Percentiles rank a stretch among this genome's conserved stretches.
These are phyloP conservation scores for Sporothrix euskadiensis DNA, from an alignment of 2,329 filamentous ascomycete genomes.

Conservation along the genomic window DNA sequence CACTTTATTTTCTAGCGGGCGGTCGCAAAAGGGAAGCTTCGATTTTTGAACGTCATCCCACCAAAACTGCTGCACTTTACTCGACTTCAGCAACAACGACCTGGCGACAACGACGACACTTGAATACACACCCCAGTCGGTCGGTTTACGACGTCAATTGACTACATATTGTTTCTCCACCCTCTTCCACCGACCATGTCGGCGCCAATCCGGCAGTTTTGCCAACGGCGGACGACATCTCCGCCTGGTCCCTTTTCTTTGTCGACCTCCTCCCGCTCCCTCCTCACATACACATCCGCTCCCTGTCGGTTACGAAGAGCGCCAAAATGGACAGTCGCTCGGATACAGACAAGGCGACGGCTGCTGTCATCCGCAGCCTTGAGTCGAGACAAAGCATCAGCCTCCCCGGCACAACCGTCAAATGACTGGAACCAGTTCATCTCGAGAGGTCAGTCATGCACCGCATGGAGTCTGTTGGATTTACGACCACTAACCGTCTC, in stretches of 20 bases:
- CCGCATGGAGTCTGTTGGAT: not conserved
- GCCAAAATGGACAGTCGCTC: not conserved
- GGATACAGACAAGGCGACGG: not conserved
- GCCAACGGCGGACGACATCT: not conserved
- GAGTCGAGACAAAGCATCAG: not conserved
- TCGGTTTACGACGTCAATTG: not conserved
- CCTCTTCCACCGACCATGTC: not conserved
- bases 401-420: not conserved
- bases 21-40: not conserved
- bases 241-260: not conserved
- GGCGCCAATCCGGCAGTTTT: conserved; percentile 10
- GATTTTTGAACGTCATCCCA: conserved; percentile 21
- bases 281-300: not conserved
- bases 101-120: not conserved
- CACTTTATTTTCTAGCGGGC: conserved; percentile 6
- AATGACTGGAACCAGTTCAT: conserved; percentile 34
- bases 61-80: not conserved
- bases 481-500: not conserved
- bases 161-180: not conserved
- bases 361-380: not conserved
- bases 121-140: not conserved
- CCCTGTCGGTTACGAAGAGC: not conserved
- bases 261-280: not conserved
- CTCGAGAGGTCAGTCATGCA: not conserved
- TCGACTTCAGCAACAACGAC: not conserved